Base-by-base conservation (phyloP, 768 basidiomycete species). In the Suillus discolor region DNA sequence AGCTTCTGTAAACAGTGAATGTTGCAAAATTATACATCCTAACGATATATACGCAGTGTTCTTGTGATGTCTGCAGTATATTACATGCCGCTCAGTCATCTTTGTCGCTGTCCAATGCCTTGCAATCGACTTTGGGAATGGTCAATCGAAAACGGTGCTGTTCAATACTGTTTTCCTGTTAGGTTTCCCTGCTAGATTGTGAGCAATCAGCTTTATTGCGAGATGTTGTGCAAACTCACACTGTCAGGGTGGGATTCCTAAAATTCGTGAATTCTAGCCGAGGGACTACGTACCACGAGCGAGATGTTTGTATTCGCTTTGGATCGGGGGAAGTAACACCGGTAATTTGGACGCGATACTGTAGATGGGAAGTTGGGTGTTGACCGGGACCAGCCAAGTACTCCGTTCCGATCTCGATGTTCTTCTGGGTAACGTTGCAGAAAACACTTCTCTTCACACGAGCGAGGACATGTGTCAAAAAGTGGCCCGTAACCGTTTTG, bases 401-500 rank as follows among this genome's bases (percentile, higher is more conserved):
- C 23, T 51, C 49, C 13, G 49, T 23, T 25, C 23, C 49, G 6
- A 51, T 51, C 23, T 51, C 49, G 49, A 51, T 51, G 23, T 23
- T 51, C 49, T 25, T 13, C 23, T 51, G 12, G 23, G 15, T 51
- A 25, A 51, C 23, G 49, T 51, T 23, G 13, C 2, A 15, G 13
- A 51, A 51, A 25, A 23, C 49, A 23, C 49, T 25, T 15, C 49
- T 51, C 49, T 51, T 51, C 6, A 60, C 38, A 60, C 59, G 59
- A 18, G 64, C 65, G 3, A 71, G 65, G 5, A 71, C 42, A 23
- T 71, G 68, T 34, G 61, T 65, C 51, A 67, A 51, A 61, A 72
- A 71, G 62, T 71, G 71, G 7, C 70, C 70, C 2, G 61, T 63
- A 23, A 71, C 64, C 2, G 61, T 68, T 7, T 62, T 62, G 18